Conservation (phyloP, 331 rosid genomes). For the Phaseolus coccineus region DNA sequence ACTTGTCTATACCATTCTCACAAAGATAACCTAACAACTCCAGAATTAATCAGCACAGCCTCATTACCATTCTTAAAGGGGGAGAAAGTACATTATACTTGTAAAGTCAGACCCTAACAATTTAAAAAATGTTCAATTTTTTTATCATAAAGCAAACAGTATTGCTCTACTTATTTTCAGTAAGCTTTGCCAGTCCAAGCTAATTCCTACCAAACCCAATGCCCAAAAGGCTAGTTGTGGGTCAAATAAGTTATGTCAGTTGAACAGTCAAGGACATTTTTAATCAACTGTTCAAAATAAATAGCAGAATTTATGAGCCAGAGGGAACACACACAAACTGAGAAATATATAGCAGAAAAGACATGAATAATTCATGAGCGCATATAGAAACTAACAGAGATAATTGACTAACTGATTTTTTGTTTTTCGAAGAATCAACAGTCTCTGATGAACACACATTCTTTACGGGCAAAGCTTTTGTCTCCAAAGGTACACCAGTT, state of each 20-base stretch:
- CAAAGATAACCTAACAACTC: conserved; percentile 21
- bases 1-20: conserved; percentile 14
- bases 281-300: conserved; percentile 17
- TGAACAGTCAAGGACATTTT: conserved; percentile 22
- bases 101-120: not conserved
- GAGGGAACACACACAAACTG: not conserved
- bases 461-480: conserved; percentile 50
- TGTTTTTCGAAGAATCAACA: conserved; percentile 59
- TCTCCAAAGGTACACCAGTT: conserved; percentile 51
- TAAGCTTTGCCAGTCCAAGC: not conserved
- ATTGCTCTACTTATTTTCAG: conserved; percentile 21
- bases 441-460: conserved; percentile 54
- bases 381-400: conserved; percentile 39
- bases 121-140: conserved; percentile 19
- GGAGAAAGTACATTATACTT: not conserved
- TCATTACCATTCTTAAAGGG: conserved; percentile 10
- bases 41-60: not conserved
- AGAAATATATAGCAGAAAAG: not conserved
- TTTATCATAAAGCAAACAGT: not conserved
- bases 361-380: conserved; percentile 1
- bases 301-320: conserved; percentile 17
- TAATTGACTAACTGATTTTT: conserved; percentile 65
- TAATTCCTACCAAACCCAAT: conserved; percentile 28
- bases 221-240: conserved; percentile 2
- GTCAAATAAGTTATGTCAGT: conserved; percentile 10